Base-by-base conservation (phyloP, 495 filamentous ascomycete genomes). In the Clohesyomyces aquaticus region DNA sequence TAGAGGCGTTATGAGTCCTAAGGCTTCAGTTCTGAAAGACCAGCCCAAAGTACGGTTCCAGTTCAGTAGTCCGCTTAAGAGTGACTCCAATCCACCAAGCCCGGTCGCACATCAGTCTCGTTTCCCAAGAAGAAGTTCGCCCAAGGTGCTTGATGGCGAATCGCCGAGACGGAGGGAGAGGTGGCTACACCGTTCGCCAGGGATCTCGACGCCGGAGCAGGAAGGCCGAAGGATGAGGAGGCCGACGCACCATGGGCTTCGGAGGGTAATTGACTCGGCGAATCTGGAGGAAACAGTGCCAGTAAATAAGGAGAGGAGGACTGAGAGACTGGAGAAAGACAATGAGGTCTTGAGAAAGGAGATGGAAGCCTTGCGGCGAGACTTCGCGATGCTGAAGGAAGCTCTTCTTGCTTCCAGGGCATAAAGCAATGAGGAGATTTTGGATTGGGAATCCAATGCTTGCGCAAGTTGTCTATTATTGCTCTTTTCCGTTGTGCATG, bases 341-440 rank as follows among this genome's bases (percentile, higher is more conserved):
- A 47, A 41, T 23, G 55, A 52, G 38, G 11, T 9, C 12, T 48
- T 65, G 47, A 54, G 49, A 29, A 8, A 18, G 1, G 62, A 65
- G 35, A 50, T 65, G 54, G 23, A 29, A 47, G 22, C 9, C 12
- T 23, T 65, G 28, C 50, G 47, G 35, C 6, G 19, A 29, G 62
- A 65, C 47, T 19, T 65, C 27, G 3, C 22, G 55, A 21, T 19
- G 45, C 48, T 65, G 55, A 53, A 22, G 27, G 46, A 54, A n/a
- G 54, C 45, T 10, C 22, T 59, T 12, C 48, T 59, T 12, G 25
- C 43, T 3, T 48, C 43, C n/a, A n/a, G n/a, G n/a, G n/a, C 32
- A 38, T 6, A 45, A 18, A 32, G 28, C 21, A 23, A 48, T 25
- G n/a, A 59, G 43, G 47, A 42, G 55, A 16, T 22, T 3, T 29